phyloP scores from a whole-genome alignment of 306 rosid species.

The Quercus rubra region DNA sequence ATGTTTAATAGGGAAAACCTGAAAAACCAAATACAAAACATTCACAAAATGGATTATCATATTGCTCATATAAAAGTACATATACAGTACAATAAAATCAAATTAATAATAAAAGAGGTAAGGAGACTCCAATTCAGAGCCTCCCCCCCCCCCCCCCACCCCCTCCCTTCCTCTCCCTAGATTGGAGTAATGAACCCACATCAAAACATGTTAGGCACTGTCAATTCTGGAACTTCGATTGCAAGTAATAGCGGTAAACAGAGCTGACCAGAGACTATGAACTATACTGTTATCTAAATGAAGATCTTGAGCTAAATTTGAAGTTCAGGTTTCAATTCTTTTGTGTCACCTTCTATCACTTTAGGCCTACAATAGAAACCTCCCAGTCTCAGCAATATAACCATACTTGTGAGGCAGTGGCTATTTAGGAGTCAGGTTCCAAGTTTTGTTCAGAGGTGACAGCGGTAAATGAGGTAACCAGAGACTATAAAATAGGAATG shows the following conservation, averaged over 20 bases:
- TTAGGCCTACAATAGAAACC: not conserved
- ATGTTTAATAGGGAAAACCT: constrained; percentile 81
- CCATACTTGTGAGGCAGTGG: not conserved
- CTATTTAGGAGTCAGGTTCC: not conserved
- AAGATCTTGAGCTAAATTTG: not conserved
- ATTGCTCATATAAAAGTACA: not conserved
- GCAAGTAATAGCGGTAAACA: not conserved
- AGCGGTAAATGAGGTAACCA: not conserved
- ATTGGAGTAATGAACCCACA: too few species aligned
- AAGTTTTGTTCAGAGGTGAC: not conserved
- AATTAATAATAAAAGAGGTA: not conserved
- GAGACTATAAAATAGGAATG: not conserved
- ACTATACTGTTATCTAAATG: not conserved
- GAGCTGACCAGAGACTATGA: not conserved
- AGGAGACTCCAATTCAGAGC: not conserved
- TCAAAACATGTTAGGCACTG: not conserved
- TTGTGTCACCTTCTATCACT: not conserved
- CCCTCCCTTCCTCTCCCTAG: too few species aligned
- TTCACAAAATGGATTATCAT: constrained; percentile 9
- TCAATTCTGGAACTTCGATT: not conserved
- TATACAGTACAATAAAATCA: not conserved
- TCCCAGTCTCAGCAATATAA: not conserved
- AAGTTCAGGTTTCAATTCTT: too few species aligned
- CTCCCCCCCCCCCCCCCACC: not conserved
- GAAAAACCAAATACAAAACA: constrained; percentile 12